These are phyloP conservation scores for Plectosphaerella cucumerina DNA, from an alignment of 2,329 filamentous ascomycete species.

Conservation along the genomic window DNA sequence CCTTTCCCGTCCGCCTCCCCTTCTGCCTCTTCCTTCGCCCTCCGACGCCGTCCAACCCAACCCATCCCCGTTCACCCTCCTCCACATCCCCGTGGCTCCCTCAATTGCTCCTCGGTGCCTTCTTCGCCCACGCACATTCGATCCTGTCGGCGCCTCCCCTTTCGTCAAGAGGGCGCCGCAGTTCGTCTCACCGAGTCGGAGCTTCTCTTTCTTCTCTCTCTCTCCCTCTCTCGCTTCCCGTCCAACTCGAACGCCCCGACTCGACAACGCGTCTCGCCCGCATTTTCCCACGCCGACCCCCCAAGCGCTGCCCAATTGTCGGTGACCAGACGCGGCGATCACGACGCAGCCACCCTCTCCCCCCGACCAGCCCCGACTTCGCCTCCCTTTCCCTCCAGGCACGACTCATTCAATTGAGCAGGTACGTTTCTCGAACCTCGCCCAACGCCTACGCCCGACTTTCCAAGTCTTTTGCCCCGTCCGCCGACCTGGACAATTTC, in stretches of 20 bases:
- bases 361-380: not conserved
- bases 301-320: not conserved
- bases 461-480: not conserved
- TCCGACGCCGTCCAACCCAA: not conserved
- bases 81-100: not conserved
- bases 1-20: not conserved
- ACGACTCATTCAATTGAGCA: conserved; percentile 1
- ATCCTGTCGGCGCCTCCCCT: not conserved
- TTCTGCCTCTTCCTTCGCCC: not conserved
- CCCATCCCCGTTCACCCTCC: not conserved
- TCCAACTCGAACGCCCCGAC: too few relatives aligned
- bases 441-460: not conserved
- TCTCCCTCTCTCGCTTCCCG: not conserved
- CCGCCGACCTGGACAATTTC: too few relatives aligned
- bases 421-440: not conserved
- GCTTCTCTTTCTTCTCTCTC: not conserved
- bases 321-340: not conserved
- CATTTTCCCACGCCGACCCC: conserved; percentile 1
- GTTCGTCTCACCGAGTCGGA: not conserved
- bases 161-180: not conserved
- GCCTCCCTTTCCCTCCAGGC: not conserved
- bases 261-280: not conserved
- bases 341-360: not conserved
- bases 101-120: not conserved
- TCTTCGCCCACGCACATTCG: not conserved